Percentiles rank a stretch among this genome's conserved stretches.
These are phyloP conservation scores for Aspergillus pseudonomiae DNA, from an alignment of 2,329 filamentous ascomycete species.

Conservation along the genomic window DNA sequence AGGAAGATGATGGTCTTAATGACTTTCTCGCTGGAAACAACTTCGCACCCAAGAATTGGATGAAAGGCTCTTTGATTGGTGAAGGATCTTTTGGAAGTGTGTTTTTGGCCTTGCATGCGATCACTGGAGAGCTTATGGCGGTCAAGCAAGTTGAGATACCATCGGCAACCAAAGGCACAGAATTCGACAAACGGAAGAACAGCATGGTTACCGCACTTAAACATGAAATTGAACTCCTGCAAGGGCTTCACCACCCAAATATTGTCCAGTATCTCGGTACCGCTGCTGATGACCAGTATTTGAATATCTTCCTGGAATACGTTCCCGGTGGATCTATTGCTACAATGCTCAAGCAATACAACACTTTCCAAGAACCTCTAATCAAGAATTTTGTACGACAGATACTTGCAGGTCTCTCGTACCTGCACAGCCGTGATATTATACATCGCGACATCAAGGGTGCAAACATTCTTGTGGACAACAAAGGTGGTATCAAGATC, in stretches of 20 bases:
- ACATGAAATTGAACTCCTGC: constrained; percentile 90
- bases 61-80: constrained; percentile 97
- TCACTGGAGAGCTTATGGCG: constrained; percentile 95
- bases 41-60: constrained; percentile 97
- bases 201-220: constrained; percentile 98
- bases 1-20: constrained; percentile 82
- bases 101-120: constrained; percentile 89
- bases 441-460: constrained; percentile 99
- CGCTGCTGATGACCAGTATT: constrained; percentile 83
- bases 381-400: constrained; percentile 96
- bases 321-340: constrained; percentile 96
- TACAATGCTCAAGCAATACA: constrained; percentile 98
- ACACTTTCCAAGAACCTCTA: constrained; percentile 87
- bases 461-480: constrained; percentile 97
- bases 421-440: constrained; percentile 91
- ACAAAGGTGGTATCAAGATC: constrained; percentile 98
- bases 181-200: constrained; percentile 89
- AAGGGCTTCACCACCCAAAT: constrained; percentile 92
- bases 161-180: constrained; percentile 72
- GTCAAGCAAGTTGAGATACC: constrained; percentile 98
- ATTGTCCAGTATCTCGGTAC: constrained; percentile 98
- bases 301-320: constrained; percentile 99
- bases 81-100: constrained; percentile 96
- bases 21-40: constrained; percentile 91
- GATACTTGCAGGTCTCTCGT: constrained; percentile 88